phyloP scores from a whole-genome alignment of 2,329 filamentous ascomycete genomes.

The Neofusicoccum sp. region DNA sequence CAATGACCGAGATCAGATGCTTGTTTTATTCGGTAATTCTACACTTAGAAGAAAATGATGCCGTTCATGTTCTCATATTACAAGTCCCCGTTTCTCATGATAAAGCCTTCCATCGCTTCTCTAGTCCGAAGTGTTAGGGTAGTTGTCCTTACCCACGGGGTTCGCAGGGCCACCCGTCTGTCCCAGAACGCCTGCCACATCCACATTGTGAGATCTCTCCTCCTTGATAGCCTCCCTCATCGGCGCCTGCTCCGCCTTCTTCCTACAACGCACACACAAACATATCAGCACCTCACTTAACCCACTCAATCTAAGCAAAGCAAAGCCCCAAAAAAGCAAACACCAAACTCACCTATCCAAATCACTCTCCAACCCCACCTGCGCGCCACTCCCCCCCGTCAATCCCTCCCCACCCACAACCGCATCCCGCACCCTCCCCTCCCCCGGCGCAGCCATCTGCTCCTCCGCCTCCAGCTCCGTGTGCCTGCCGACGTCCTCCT shows the following conservation, averaged over 20 bases:
- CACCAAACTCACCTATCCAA: conserved; percentile 42
- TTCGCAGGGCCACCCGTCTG: conserved; percentile 51
- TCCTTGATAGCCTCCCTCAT: conserved; percentile 44
- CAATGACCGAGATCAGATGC: too few species aligned
- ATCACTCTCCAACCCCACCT: conserved; percentile 48
- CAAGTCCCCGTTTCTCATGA: too few species aligned
- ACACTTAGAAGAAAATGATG: too few species aligned
- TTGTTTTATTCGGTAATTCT: too few species aligned
- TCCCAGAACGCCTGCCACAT: conserved; percentile 47
- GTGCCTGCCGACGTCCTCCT: conserved; percentile 46
- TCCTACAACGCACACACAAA: conserved; percentile 34
- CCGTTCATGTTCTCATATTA: too few species aligned
- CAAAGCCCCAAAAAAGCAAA: neutral
- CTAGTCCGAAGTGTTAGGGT: conserved; percentile 12
- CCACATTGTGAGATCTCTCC: conserved; percentile 39
- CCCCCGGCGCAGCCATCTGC: conserved; percentile 53
- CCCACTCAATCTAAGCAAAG: neutral
- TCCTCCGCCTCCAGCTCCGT: conserved; percentile 47
- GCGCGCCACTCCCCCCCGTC: conserved; percentile 38
- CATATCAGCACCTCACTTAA: neutral
- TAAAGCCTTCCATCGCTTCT: neutral
- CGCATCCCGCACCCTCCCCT: conserved; percentile 47
- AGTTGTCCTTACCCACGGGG: conserved; percentile 21
- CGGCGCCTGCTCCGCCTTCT: conserved; percentile 53
- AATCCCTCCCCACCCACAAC: conserved; percentile 39